Base-by-base conservation (phyloP, 805 yeast genomes). In the Myxozyma vanderwaltii region DNA sequence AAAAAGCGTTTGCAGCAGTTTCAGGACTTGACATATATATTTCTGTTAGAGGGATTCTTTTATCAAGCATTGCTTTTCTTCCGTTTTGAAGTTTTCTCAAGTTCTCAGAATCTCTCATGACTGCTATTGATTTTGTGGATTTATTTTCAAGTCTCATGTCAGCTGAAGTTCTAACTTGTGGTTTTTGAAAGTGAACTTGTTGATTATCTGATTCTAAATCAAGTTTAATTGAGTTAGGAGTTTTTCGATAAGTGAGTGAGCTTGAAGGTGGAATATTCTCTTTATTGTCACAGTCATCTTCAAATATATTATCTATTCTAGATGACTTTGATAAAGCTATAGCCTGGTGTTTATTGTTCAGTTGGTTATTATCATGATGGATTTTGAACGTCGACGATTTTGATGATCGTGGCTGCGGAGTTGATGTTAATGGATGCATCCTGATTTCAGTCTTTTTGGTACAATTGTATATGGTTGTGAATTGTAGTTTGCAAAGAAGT, bases 1-100 rank as follows among this genome's bases (percentile, higher is more conserved):
- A 29, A 39, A 23, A 60, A 15, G 63, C 58, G 27, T 60, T 60
- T 10, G 43, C 61, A n/a, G 63, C 56, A 21, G 63, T 60, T 17
- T 46, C 48, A 27, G 63, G 63, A 56, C 63, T 56, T 3, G 63
- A 60, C 35, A 60, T 41, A 39, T 52, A 60, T 4, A 60, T 29
- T 39, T 60, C 55, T 15, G 46, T 52, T n/a, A 60, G 23, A 24
- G 63, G 63, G 23, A 54, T 33, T 21, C 58, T 51, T 17, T 40
- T 45, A 13, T 52, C 50, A 33, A 39, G 31, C 43, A 48, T 35
- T 15, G 52, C 52, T 3, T 29, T 19, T 19, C 54, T 15, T 4
- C 27, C 38, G 15, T 45, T 36, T 17, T n/a, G 12, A 7, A 21
- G 5, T 15, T 29, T 29, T 17, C 27, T 35, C 26, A 26, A 10